Conservation (phyloP, 2,329 filamentous ascomycete genomes). For the Didymosphaeria variabile region DNA sequence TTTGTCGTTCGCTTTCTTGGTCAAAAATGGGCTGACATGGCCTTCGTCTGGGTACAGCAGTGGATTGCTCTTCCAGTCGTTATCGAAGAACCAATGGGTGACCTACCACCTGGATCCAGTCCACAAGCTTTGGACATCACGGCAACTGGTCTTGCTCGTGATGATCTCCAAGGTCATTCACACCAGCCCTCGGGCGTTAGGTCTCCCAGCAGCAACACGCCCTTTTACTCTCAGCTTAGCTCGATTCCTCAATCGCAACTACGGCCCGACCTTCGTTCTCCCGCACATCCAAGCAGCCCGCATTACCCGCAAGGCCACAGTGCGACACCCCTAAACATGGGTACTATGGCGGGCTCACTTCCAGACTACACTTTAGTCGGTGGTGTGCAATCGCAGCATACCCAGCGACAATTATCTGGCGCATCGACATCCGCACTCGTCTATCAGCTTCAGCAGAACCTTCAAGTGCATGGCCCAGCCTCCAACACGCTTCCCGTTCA, state of each 20-base stretch:
- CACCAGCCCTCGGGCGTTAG: slow-evolving; percentile 29
- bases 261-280: slow-evolving; percentile 41
- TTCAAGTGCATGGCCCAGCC: slow-evolving; percentile 44
- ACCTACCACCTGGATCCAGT: slow-evolving; percentile 44
- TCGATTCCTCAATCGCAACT: slow-evolving; percentile 39
- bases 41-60: slow-evolving; percentile 54
- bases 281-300: slow-evolving; percentile 30
- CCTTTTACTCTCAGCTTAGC: slow-evolving; percentile 51
- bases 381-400: slow-evolving; percentile 29
- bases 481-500: slow-evolving; percentile 34
- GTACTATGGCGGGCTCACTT: slow-evolving; percentile 45
- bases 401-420: slow-evolving; percentile 46
- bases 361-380: slow-evolving; percentile 45
- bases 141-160: slow-evolving; percentile 39
- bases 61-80: slow-evolving; percentile 53
- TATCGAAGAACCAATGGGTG: slow-evolving; percentile 52
- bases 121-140: slow-evolving; percentile 42
- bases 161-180: slow-evolving; percentile 30
- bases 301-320: slow-evolving; percentile 41
- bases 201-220: slow-evolving; percentile 35
- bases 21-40: slow-evolving; percentile 53
- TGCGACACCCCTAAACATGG: slow-evolving; percentile 46
- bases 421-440: slow-evolving; percentile 52
- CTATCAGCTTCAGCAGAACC: slow-evolving; percentile 51
- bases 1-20: slow-evolving; percentile 30